A percentile compares a stretch with the other conserved stretches of the same genome.
Conservation (phyloP, 345 rosid species). For the Gossypium herbaceum region DNA sequence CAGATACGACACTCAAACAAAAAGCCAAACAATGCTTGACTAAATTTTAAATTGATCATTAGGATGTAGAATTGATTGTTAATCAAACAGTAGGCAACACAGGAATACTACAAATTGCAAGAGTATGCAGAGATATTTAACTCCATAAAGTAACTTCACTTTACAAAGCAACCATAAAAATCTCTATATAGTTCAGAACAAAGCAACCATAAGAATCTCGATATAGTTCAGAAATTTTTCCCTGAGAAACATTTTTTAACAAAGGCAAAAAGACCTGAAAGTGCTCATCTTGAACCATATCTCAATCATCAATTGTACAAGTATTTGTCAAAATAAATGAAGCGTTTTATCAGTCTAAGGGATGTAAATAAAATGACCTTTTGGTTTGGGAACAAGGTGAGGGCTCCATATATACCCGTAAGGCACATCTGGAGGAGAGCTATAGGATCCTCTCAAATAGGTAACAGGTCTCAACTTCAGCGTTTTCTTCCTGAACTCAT, state of each 20-base stretch:
- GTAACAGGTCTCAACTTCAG: slow-evolving; percentile 89
- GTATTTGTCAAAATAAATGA: neutral
- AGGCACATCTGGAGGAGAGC: slow-evolving; percentile 75
- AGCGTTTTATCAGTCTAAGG: neutral
- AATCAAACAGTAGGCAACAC: neutral
- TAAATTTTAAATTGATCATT: neutral
- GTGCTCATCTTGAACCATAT: neutral
- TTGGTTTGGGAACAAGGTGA: slow-evolving; percentile 96
- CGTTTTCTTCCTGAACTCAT: slow-evolving; percentile 86
- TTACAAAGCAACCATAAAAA: neutral
- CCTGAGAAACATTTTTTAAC: neutral
- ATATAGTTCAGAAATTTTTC: neutral
- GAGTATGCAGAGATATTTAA: neutral
- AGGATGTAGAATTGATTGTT: neutral
- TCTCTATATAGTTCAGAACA: neutral
- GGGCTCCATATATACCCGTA: slow-evolving; percentile 99
- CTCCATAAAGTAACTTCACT: neutral
- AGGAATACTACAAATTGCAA: neutral
- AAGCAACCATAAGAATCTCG: neutral
- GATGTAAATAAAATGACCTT: slow-evolving; percentile 47
- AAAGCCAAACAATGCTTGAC: slow-evolving; percentile 2
- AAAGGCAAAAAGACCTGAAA: neutral
- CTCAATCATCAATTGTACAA: neutral
- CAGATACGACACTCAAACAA: neutral
- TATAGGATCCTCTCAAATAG: slow-evolving; percentile 94